These are phyloP conservation scores for Botrytis cinerea DNA, from an alignment of 2,329 filamentous ascomycete species.

Conservation along the genomic window DNA sequence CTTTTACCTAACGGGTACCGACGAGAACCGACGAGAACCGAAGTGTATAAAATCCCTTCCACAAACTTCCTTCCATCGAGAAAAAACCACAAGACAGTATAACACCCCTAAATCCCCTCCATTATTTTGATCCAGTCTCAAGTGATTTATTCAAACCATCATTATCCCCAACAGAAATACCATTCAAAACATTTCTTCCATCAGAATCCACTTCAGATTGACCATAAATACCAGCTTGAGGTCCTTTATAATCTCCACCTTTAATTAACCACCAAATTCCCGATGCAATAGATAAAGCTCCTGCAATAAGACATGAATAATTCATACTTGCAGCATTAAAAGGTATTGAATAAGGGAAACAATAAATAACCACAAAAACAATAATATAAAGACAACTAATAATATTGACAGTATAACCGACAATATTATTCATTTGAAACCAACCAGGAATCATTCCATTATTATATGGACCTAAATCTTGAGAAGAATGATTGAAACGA, in stretches of 20 bases:
- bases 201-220: neutral
- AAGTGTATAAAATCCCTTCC: neutral
- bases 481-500: slow-evolving; percentile 36
- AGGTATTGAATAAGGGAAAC: slow-evolving; percentile 55
- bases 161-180: neutral
- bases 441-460: slow-evolving; percentile 55
- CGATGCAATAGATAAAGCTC: slow-evolving; percentile 46
- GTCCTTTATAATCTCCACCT: slow-evolving; percentile 35
- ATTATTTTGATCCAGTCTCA: neutral
- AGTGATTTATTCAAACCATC: neutral
- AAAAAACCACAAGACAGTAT: too few relatives aligned
- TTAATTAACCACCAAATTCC: slow-evolving; percentile 47
- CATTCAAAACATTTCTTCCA: neutral
- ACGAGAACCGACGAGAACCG: neutral
- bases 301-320: slow-evolving; percentile 50
- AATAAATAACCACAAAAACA: slow-evolving; percentile 64
- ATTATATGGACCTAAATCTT: slow-evolving; percentile 25
- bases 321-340: slow-evolving; percentile 54
- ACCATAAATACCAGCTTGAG: slow-evolving; percentile 22
- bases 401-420: slow-evolving; percentile 54
- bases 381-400: slow-evolving; percentile 59
- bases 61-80: neutral
- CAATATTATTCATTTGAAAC: slow-evolving; percentile 54
- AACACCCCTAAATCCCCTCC: neutral
- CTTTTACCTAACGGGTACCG: neutral